Evolutionary conservation across 768 basidiomycete genomes (phyloP).

Genomic region (Pisolithus tinctorius): DNA sequence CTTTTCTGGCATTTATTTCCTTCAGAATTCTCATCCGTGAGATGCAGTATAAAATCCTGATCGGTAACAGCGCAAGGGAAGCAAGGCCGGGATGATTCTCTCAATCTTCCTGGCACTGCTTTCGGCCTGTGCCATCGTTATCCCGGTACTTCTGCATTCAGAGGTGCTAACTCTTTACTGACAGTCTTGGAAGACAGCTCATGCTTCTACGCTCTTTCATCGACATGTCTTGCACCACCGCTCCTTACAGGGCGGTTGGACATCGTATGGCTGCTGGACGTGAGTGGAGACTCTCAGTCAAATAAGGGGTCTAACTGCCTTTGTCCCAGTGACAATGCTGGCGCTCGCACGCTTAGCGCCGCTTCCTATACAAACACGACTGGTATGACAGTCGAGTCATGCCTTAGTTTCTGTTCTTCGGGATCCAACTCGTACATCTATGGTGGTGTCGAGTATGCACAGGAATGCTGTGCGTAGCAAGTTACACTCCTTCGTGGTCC

Average conservation of each 20-base stretch:
- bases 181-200: neutral
- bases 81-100: slow-evolving; percentile 6
- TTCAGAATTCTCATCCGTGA: neutral
- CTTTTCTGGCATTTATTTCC: slow-evolving; percentile 13
- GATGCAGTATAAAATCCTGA: slow-evolving; percentile 9
- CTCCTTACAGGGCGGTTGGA: slow-evolving; percentile 49
- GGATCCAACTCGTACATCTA: slow-evolving; percentile 40
- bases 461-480: slow-evolving; percentile 52
- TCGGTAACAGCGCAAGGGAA: neutral
- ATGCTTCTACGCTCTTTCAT: neutral
- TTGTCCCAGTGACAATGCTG: slow-evolving; percentile 45
- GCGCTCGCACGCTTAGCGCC: slow-evolving; percentile 51
- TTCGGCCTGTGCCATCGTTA: neutral
- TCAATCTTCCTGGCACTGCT: slow-evolving; percentile 1
- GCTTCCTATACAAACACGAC: slow-evolving; percentile 38
- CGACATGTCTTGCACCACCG: slow-evolving; percentile 8
- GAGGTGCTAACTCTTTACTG: neutral
- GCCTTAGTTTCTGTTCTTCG: slow-evolving; percentile 37
- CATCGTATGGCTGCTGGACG: slow-evolving; percentile 56
- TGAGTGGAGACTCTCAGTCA: slow-evolving; percentile 24
- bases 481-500: neutral
- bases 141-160: slow-evolving; percentile 2
- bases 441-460: slow-evolving; percentile 64
- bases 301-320: slow-evolving; percentile 1
- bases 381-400: slow-evolving; percentile 57